Percentiles rank a stretch among this genome's conserved stretches.
Evolutionary conservation across 768 basidiomycete genomes (phyloP).

Genomic region (Pisolithus microcarpus): DNA sequence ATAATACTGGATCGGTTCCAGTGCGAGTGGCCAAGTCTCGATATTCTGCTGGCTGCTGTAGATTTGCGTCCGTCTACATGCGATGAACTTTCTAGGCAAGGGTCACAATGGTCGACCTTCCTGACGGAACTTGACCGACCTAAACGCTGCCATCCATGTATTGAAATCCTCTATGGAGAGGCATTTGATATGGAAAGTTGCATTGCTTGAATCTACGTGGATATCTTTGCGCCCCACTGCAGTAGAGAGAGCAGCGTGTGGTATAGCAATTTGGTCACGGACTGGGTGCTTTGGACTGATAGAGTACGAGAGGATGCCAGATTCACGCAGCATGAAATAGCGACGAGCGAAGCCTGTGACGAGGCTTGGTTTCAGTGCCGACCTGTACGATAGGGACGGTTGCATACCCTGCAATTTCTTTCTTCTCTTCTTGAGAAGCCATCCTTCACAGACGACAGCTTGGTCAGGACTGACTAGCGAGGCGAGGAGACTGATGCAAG

Average conservation of each 20-base stretch:
- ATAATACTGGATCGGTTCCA: conserved; percentile 44
- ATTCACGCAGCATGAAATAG: conserved; percentile 64
- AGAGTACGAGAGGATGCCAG: conserved; percentile 69
- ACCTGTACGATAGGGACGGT: background rate
- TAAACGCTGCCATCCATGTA: conserved; percentile 67
- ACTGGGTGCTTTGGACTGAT: conserved; percentile 64
- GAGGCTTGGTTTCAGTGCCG: background rate
- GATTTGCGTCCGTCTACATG: conserved; percentile 34
- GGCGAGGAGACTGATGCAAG: conserved; percentile 6
- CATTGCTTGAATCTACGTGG: conserved; percentile 67
- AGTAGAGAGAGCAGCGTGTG: conserved; percentile 73
- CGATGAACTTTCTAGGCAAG: conserved; percentile 50
- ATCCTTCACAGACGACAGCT: conserved; percentile 54
- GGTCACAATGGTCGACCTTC: conserved; percentile 13
- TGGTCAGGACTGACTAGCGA: conserved; percentile 7
- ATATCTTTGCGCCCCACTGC: conserved; percentile 69
- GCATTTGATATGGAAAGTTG: conserved; percentile 80
- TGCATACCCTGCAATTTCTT: conserved; percentile 79
- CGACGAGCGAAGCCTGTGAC: conserved; percentile 72
- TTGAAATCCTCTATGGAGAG: conserved; percentile 64
- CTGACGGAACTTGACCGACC: conserved; percentile 35
- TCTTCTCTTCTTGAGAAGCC: conserved; percentile 80
- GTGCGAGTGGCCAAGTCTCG: conserved; percentile 39
- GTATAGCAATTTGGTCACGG: conserved; percentile 61
- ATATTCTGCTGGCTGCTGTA: conserved; percentile 25